Evolutionary conservation across 257 asterid species (phyloP).

Genomic region (Thymus quinquecostatus): DNA sequence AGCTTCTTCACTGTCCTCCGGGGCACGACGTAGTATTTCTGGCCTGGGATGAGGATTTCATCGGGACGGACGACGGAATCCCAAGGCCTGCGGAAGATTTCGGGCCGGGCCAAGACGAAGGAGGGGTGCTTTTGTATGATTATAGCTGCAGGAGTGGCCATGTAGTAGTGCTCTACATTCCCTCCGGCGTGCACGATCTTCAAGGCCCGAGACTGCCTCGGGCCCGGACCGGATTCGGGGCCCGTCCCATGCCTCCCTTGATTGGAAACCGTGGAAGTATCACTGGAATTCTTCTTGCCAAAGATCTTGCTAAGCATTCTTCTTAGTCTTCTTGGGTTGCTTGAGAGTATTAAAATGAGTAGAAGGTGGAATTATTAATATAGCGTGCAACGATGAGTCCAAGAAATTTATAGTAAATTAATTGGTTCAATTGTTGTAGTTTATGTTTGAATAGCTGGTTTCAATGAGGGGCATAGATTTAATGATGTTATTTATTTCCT

Average conservation of each 20-base stretch:
- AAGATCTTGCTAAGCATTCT: slow-evolving; percentile 49
- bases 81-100: slow-evolving; percentile 66
- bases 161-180: slow-evolving; percentile 55
- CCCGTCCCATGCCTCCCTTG: slow-evolving; percentile 7
- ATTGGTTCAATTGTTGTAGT: neutral
- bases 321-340: slow-evolving; percentile 4
- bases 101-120: slow-evolving; percentile 59
- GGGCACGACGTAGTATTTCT: slow-evolving; percentile 62
- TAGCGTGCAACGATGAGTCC: slow-evolving; percentile 27
- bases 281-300: slow-evolving; percentile 32
- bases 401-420: slow-evolving; percentile 4
- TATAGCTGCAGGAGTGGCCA: slow-evolving; percentile 69
- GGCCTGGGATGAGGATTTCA: slow-evolving; percentile 70
- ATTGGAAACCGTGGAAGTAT: neutral
- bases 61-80: slow-evolving; percentile 58
- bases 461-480: neutral
- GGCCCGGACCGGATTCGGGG: slow-evolving; percentile 16
- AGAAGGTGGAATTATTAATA: neutral
- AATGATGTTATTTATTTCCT: neutral
- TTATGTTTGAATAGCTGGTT: slow-evolving; percentile 11
- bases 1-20: slow-evolving; percentile 61
- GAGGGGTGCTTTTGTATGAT: slow-evolving; percentile 65
- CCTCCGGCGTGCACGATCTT: slow-evolving; percentile 76
- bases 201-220: slow-evolving; percentile 40
- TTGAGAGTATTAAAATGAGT: neutral